Percentiles rank a stretch among this genome's conserved stretches.
phyloP scores from a whole-genome alignment of 2,329 filamentous ascomycete genomes.

The Bipolaris sorokiniana region DNA sequence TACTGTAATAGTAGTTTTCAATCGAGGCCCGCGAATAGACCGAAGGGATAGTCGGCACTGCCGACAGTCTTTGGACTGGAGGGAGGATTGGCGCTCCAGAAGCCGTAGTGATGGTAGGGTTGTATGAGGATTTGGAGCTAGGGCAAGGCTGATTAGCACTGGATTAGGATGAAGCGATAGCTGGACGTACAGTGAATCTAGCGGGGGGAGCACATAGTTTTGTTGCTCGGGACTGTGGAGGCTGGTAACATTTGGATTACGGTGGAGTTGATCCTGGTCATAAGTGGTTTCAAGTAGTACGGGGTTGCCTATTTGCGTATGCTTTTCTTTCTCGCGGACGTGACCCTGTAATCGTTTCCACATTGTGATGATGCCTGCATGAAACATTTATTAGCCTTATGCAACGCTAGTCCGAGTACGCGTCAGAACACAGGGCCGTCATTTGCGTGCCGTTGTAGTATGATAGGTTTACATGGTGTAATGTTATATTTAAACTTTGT shows the following conservation, averaged over 20 bases:
- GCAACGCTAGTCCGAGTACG: constrained; percentile 6
- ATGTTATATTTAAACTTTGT: not conserved
- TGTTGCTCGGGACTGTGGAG: constrained; percentile 38
- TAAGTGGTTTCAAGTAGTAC: constrained; percentile 54
- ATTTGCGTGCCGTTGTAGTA: not conserved
- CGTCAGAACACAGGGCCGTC: constrained; percentile 12
- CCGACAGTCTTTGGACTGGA: constrained; percentile 59
- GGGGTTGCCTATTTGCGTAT: constrained; percentile 51
- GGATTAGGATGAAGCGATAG: not conserved
- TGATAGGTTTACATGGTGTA: not conserved
- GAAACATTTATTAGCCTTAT: constrained; percentile 35
- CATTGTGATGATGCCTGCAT: constrained; percentile 47
- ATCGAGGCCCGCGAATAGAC: constrained; percentile 66
- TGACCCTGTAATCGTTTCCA: constrained; percentile 61
- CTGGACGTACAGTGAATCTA: constrained; percentile 33
- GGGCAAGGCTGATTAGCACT: constrained; percentile 10
- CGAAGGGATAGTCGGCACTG: constrained; percentile 57
- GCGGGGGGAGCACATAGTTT: constrained; percentile 29
- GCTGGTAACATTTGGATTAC: constrained; percentile 41
- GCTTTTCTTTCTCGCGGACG: constrained; percentile 51
- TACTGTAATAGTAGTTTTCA: constrained; percentile 30
- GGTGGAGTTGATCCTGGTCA: constrained; percentile 53
- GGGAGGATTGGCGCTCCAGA: constrained; percentile 52
- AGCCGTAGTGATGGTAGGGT: constrained; percentile 30
- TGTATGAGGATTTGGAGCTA: constrained; percentile 28